Base-by-base conservation (phyloP, 352 stramenopile genomes). In the Globisporangium recalcitrans region DNA sequence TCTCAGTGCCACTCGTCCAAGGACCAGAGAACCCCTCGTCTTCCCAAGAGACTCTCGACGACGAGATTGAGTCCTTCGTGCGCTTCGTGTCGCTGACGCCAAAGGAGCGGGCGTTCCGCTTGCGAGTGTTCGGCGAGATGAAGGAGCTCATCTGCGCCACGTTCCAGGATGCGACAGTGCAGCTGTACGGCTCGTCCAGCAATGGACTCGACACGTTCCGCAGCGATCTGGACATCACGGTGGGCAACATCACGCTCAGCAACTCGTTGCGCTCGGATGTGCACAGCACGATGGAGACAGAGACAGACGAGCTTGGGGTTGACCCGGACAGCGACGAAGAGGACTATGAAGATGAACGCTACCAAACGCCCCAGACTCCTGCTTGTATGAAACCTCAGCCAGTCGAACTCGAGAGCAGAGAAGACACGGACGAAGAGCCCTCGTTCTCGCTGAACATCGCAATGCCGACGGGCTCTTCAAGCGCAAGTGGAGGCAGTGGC, bases 181-280 rank as follows among this genome's bases (percentile, higher is more conserved):
- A 85, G 52, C 67, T 90, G 21, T 91, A 89, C 55, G 82, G 82
- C 9, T 91, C 82, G 14, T 91, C 80, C 9, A 88, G 73, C 48
- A 88, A 75, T 11, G 78, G 80, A 0, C 63, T 91, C 22, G 80
- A 90, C 52, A 91, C 80, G 5, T 91, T 91, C 55, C 75, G 82
- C 0, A 91, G 82, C 62, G 82, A 91, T 52, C 36, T 91, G 52
- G 82, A 91, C 60, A 79, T 91, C 47, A 85, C 80, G 1, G 77
- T 91, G 11, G 80, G 82, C 14, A 82, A 86, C 60, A 67, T 87
- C 8, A 58, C 61, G 4, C 57, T 79, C 26, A 58, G 63, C 10
- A 58, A 60, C n/a, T 69, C 68, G 11, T 53, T 68, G 24, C 59
- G 58, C 11, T 58, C 60, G 27, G 60, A 57, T n/a, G 54, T 56